A percentile compares a stretch with the other conserved stretches of the same genome.
Evolutionary conservation across 2,329 filamentous ascomycete species (phyloP).

Genomic region (Leptographium wingfieldii): DNA sequence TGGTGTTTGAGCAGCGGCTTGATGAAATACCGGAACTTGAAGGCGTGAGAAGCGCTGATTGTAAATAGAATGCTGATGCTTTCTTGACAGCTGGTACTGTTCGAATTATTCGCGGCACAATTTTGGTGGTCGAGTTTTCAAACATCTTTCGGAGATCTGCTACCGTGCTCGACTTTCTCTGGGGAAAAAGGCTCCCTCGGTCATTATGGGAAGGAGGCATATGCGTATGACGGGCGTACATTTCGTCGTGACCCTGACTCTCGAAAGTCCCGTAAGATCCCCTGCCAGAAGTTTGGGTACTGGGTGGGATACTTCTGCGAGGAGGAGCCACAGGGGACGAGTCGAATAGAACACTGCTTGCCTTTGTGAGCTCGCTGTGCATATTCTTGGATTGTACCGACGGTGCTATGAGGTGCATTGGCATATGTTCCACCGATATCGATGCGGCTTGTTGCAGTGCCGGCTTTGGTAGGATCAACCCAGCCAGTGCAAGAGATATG

Average conservation of each 20-base stretch:
- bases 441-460: not conserved
- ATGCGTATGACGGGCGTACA: not conserved
- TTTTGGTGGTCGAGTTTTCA: constrained; percentile 10
- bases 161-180: constrained; percentile 13
- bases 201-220: too few relatives aligned
- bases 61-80: constrained; percentile 6
- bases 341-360: not conserved
- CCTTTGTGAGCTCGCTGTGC: not conserved
- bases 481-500: not conserved
- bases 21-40: not conserved
- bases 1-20: not conserved
- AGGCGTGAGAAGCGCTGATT: not conserved
- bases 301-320: not conserved
- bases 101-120: not conserved
- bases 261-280: not conserved
- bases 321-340: not conserved
- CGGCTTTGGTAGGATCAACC: not conserved
- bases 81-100: not conserved
- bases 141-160: constrained; percentile 19
- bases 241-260: not conserved
- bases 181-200: not conserved
- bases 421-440: not conserved
- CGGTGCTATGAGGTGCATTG: not conserved
- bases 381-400: not conserved
- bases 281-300: not conserved